Conservation (phyloP, 2,329 filamentous ascomycete genomes). For the Cryoendolithus antarcticus region DNA sequence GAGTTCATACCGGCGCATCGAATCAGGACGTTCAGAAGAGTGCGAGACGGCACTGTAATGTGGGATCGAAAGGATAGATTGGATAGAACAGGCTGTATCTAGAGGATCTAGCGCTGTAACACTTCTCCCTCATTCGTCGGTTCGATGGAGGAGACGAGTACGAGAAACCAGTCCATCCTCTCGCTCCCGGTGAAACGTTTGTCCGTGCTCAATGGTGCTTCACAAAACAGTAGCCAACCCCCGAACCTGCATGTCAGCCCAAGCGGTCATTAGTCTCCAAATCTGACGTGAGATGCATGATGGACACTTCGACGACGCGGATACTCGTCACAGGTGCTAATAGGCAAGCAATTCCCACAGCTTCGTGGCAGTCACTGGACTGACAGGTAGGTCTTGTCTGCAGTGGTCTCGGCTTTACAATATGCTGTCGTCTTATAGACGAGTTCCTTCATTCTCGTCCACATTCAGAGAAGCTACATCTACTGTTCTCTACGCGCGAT, state of each 20-base stretch:
- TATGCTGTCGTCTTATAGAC: constrained; percentile 74
- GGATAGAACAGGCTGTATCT: too few species aligned
- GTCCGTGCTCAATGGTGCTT: neutral
- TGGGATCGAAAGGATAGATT: constrained; percentile 33
- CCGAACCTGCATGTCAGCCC: too few species aligned
- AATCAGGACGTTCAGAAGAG: constrained; percentile 38
- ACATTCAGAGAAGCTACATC: constrained; percentile 55
- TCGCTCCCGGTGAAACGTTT: neutral
- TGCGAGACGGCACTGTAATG: constrained; percentile 26
- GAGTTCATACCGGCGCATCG: constrained; percentile 46
- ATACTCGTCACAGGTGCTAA: constrained; percentile 70
- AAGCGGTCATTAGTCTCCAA: too few species aligned
- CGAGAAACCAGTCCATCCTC: neutral
- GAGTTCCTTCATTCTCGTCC: constrained; percentile 67
- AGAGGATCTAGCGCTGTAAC: neutral
- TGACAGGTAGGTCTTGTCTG: constrained; percentile 6
- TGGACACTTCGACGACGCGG: too few species aligned
- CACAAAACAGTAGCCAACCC: neutral
- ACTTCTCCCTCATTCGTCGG: neutral
- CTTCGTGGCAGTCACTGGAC: neutral
- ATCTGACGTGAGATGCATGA: too few species aligned
- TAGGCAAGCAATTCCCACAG: constrained; percentile 43
- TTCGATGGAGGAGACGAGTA: neutral
- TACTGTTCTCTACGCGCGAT: constrained; percentile 76
- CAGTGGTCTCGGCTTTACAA: constrained; percentile 79